Conservation (phyloP, 1,139 yeast genomes). For the Kazachstania sp. region DNA sequence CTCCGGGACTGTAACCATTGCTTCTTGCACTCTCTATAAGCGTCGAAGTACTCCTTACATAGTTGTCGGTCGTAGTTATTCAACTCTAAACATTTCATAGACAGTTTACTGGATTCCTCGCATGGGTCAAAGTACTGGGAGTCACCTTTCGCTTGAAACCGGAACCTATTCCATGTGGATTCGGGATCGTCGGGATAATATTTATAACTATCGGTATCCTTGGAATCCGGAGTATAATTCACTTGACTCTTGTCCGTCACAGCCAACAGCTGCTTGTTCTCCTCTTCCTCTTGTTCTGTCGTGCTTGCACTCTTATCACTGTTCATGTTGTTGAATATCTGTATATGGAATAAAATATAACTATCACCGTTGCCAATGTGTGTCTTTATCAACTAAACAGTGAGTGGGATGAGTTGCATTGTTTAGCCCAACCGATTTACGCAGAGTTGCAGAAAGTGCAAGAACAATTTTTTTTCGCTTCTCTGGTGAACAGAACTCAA, state of each 20-base stretch:
- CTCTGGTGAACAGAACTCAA: too few species aligned
- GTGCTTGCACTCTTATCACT: background rate
- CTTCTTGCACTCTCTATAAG: conserved; percentile 83
- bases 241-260: conserved; percentile 17
- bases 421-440: background rate
- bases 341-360: too few species aligned
- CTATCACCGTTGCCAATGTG: too few species aligned
- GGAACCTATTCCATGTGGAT: conserved; percentile 29
- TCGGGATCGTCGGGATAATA: conserved; percentile 73
- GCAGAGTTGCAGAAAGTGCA: too few species aligned
- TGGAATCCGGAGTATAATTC: conserved; percentile 21
- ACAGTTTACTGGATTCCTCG: conserved; percentile 79
- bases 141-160: conserved; percentile 51
- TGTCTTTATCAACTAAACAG: too few species aligned
- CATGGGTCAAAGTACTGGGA: conserved; percentile 90
- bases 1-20: conserved; percentile 52
- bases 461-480: too few species aligned
- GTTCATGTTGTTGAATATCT: too few species aligned
- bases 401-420: too few species aligned
- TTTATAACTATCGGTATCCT: conserved; percentile 31
- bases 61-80: conserved; percentile 66
- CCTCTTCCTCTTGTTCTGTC: background rate
- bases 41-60: conserved; percentile 83
- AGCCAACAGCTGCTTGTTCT: background rate
- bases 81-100: conserved; percentile 68